Evolutionary conservation across 2,329 filamentous ascomycete species (phyloP), one percentile per base, ranked within the genome.

Genomic region (Chaetomium strumarium): DNA sequence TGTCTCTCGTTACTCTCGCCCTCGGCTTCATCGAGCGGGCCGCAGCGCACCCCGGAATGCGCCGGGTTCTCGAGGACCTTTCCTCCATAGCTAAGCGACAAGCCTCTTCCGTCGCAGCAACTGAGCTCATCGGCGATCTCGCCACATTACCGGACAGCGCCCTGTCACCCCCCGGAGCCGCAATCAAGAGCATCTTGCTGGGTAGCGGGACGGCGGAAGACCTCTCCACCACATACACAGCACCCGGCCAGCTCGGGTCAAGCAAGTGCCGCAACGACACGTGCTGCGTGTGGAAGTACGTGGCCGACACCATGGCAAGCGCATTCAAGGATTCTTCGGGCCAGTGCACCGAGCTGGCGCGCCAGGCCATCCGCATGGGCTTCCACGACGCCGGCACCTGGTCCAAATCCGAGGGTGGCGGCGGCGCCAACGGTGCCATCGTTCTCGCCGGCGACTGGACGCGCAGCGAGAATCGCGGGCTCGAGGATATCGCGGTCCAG

Each of bases 331-430:
- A 47, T 30, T 10, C 24, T 3, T 16, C 43, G 31, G 14, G 30
- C 1, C 14, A 44, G 24, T 56, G 53, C 24, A 56, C 45, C 50
- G 37, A 44, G 13, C 41, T 53, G 14, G 53, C 53, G 19, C 50
- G 53, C 24, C 46, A 49, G 19, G 50, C 53, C 17, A 41, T 56
- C 38, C 53, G 53, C 16, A 46, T 56, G 9, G 53, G 42, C 46
- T 56, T 56, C 47, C 53, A 56, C 46, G 53, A 56, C 46, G 46
- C 53, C 5, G 53, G 46, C 14, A 51, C 46, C 16, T 55, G 51
- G 51, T 45, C 46, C 36, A 46, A 50, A 36, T 20, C 41, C 1
- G 14, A 5, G 2, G 37, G 44, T 11, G 42, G 50, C 41, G 49
- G 53, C 43, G 53, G 53, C 30, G 53, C 53, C 19, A 50, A 52